These are phyloP conservation scores for Pachysolen tannophilus DNA, from an alignment of 805 yeast species.

Conservation along the genomic window DNA sequence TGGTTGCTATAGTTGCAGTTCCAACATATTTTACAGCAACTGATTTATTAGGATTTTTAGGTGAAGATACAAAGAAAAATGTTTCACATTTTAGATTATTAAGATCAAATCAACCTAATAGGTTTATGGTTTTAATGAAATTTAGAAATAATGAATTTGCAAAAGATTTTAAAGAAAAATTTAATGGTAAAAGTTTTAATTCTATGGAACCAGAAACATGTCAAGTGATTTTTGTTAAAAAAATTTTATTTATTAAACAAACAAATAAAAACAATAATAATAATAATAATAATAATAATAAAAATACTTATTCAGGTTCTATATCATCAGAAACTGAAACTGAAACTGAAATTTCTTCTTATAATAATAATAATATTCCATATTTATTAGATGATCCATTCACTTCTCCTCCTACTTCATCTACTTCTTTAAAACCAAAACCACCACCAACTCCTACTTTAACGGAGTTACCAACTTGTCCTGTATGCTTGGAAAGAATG, in stretches of 20 bases:
- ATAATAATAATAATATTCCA: slow-evolving; percentile 39
- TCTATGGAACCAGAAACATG: slow-evolving; percentile 87
- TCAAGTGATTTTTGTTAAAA: slow-evolving; percentile 63
- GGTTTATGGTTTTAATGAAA: slow-evolving; percentile 75
- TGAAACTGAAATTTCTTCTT: slow-evolving; percentile 12
- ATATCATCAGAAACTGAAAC: not conserved
- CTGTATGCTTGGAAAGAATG: slow-evolving; percentile 85
- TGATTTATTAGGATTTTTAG: slow-evolving; percentile 75
- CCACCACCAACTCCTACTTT: slow-evolving; percentile 12
- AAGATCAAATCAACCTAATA: slow-evolving; percentile 52
- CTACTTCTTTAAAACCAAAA: slow-evolving; percentile 2
- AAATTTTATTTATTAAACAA: slow-evolving; percentile 35
- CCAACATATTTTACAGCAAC: slow-evolving; percentile 85
- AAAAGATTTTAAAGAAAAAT: slow-evolving; percentile 52
- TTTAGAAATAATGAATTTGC: slow-evolving; percentile 52
- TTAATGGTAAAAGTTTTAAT: slow-evolving; percentile 69
- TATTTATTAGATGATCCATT: slow-evolving; percentile 70
- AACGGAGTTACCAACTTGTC: slow-evolving; percentile 79
- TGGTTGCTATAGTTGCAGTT: slow-evolving; percentile 74
- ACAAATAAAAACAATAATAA: slow-evolving; percentile 2
- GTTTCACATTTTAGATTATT: slow-evolving; percentile 70
- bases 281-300: slow-evolving; percentile 11
- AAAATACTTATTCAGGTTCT: slow-evolving; percentile 14
- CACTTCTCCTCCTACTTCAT: slow-evolving; percentile 24
- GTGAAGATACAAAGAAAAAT: slow-evolving; percentile 43